Evolutionary conservation across 345 rosid genomes (phyloP).

Genomic region (Excoecaria agallocha): DNA sequence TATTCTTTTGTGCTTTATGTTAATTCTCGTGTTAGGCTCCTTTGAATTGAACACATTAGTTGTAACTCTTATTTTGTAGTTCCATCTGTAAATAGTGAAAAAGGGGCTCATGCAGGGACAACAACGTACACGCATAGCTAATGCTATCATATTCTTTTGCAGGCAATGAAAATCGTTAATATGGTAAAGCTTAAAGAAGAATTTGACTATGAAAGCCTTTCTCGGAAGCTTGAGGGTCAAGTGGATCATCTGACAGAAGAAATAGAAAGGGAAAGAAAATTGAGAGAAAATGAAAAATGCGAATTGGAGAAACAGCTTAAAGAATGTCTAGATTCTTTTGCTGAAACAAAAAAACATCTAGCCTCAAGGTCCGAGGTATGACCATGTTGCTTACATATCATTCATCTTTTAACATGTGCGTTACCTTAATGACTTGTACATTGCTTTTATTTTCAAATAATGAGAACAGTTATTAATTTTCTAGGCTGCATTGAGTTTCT

Average conservation of each 20-base stretch:
- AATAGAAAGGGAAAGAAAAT: slow-evolving; percentile 71
- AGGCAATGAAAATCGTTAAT: slow-evolving; percentile 98
- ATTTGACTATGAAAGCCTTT: slow-evolving; percentile 86
- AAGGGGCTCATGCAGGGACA: neutral
- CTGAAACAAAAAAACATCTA: slow-evolving; percentile 45
- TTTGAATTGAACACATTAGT: neutral
- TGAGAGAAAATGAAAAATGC: slow-evolving; percentile 54
- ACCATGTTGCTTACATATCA: slow-evolving; percentile 31
- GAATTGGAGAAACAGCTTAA: slow-evolving; percentile 54
- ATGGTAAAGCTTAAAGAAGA: slow-evolving; percentile 91
- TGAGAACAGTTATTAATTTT: slow-evolving; percentile 1
- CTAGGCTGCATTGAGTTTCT: slow-evolving; percentile 1
- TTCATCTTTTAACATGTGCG: neutral
- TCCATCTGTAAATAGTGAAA: neutral
- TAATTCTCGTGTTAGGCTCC: neutral
- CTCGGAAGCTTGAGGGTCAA: slow-evolving; percentile 77
- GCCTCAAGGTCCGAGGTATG: slow-evolving; percentile 78
- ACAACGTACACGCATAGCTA: slow-evolving; percentile 2
- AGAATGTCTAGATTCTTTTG: slow-evolving; percentile 49
- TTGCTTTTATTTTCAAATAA: slow-evolving; percentile 7
- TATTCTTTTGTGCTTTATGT: neutral
- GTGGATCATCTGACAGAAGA: slow-evolving; percentile 85
- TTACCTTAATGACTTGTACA: slow-evolving; percentile 2
- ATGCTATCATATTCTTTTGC: slow-evolving; percentile 25
- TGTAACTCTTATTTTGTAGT: neutral